Evolutionary conservation across 2,329 filamentous ascomycete genomes (phyloP).

Genomic region (Biscogniauxia mediterranea): DNA sequence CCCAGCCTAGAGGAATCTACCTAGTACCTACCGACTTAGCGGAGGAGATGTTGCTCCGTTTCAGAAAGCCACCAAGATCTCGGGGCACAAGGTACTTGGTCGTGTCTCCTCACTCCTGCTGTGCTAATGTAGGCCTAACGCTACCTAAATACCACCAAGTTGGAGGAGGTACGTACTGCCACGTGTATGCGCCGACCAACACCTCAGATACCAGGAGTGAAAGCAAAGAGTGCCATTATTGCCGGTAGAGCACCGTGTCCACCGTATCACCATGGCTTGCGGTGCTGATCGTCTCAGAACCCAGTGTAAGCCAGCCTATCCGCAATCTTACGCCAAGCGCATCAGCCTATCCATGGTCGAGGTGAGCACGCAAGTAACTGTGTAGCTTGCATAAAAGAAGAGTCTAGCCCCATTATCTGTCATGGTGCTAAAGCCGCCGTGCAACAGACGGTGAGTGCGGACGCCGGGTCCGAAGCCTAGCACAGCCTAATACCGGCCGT

Average conservation of each 20-base stretch:
- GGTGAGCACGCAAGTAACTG: slow-evolving; percentile 5
- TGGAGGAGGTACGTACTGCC: background rate
- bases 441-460: no score
- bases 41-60: background rate
- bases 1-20: background rate
- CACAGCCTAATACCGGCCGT: background rate
- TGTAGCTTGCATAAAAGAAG: slow-evolving; percentile 12
- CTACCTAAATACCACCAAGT: background rate
- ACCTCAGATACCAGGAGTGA: background rate
- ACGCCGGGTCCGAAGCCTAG: background rate
- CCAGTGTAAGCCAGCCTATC: background rate
- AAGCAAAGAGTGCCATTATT: background rate
- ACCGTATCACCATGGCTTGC: background rate
- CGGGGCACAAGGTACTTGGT: background rate
- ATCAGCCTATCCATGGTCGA: background rate
- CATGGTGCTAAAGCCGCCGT: background rate
- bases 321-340: background rate
- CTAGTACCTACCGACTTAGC: background rate
- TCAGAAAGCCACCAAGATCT: background rate
- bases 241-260: background rate
- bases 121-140: background rate
- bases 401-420: slow-evolving; percentile 12
- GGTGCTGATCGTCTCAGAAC: background rate
- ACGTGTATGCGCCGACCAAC: background rate
- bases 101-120: background rate